Evolutionary conservation across 305 asterid genomes (phyloP), one percentile per base, ranked within the genome.

Genomic region (Solanum chacoense): DNA sequence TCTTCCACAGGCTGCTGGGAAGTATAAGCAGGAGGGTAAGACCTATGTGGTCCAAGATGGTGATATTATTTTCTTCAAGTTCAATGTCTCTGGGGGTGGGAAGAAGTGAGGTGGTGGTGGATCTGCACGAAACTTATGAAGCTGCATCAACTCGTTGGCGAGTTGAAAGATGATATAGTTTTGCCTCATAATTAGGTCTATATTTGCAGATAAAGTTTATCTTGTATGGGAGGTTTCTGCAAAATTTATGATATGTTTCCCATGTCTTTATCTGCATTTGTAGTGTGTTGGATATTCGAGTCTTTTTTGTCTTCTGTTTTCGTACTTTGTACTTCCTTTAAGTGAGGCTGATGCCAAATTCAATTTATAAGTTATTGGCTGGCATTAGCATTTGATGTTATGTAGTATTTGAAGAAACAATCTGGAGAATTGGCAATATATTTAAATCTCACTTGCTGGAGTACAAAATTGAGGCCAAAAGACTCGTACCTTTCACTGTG

Each of bases 11-110:
- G 99, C 98, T 29, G 91, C 95, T 14, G 99, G 99, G 87, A 97
- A 97, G 95, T 97, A 97, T 89, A 91, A 95, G 29, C 99, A 97
- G 91, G 99, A 97, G 89, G 99, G 99, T 28, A 97, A 97, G 96
- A 95, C 98, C 0, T 96, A 95, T 37, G 93, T 97, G 90, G 99
- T 97, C 89, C 99, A 96, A 93, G 99, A 97, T 65, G 99, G 96
- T 65, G 99, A 97, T 90, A 91, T 97, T 38, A 97, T 97, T 75
- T 97, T 96, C 96, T 97, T 97, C 95, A 97, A 96, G 93, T 96
- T 96, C 92, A 97, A 97, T 32, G 98, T 96, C 65, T 96, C 99
- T n/a, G 96, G 99, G 63, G 99, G 99, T 8, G 99, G 99, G 69
- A 97, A 95, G 98, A 97, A 97, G 93, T 97, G 95, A 95, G 89